Conservation (phyloP, 257 asterid genomes). For the Salvia rosmarinus region DNA sequence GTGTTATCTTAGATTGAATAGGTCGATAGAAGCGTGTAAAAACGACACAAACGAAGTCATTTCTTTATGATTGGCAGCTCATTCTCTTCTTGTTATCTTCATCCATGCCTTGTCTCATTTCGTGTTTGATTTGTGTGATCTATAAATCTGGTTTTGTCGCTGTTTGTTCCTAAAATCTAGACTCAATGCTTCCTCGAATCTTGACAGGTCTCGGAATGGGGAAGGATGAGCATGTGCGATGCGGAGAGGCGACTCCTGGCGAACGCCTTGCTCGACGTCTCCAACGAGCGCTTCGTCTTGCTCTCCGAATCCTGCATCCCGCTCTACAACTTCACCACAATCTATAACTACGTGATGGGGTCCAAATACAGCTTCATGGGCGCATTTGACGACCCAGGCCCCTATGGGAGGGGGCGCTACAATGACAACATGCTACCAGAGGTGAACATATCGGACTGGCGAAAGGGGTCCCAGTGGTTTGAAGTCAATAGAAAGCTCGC, state of each 20-base stretch:
- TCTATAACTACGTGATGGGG: slow-evolving; percentile 47
- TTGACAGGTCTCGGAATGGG: slow-evolving; percentile 68
- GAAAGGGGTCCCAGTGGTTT: slow-evolving; percentile 77
- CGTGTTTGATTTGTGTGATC: neutral
- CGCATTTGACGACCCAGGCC: slow-evolving; percentile 64
- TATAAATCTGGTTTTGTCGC: neutral
- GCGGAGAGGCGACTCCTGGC: slow-evolving; percentile 72
- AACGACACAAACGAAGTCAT: too few species aligned
- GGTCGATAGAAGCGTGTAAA: too few species aligned
- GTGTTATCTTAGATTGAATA: neutral
- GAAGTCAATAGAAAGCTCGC: slow-evolving; percentile 62
- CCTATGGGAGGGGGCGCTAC: slow-evolving; percentile 76
- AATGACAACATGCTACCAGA: slow-evolving; percentile 55
- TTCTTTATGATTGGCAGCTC: neutral
- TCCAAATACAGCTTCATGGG: slow-evolving; percentile 61
- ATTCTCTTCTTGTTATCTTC: neutral
- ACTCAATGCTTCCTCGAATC: neutral
- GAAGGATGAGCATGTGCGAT: slow-evolving; percentile 65
- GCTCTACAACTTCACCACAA: slow-evolving; percentile 48
- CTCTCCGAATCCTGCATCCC: slow-evolving; percentile 74
- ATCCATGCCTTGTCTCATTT: neutral
- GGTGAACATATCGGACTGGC: slow-evolving; percentile 59
- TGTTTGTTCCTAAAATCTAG: neutral
- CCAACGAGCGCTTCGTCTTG: slow-evolving; percentile 58
- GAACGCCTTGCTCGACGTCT: slow-evolving; percentile 59